Percentiles rank a stretch among this genome's conserved stretches.
Evolutionary conservation across 192 early-diverging fungal species (phyloP).

Genomic region (Helicostylum pulchrum): DNA sequence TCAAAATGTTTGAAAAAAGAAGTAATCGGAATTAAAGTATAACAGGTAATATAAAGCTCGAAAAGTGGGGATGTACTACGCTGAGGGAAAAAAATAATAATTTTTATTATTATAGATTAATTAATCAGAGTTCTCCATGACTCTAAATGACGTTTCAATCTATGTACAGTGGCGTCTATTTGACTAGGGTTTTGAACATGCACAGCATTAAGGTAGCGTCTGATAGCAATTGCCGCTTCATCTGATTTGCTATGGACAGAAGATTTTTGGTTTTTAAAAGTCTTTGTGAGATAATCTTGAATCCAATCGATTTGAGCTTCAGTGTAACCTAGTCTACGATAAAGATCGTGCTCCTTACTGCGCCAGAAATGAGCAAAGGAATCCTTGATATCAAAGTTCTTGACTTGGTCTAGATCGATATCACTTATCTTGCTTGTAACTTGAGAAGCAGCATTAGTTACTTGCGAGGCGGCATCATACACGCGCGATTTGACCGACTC

Average conservation of each 20-base stretch:
- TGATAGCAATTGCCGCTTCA: background rate
- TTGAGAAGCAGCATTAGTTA: background rate
- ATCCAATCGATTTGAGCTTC: slow-evolving; percentile 20
- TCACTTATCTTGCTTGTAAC: background rate
- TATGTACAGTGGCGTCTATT: slow-evolving; percentile 6
- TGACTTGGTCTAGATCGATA: background rate
- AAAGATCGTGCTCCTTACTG: background rate
- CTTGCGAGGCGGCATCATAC: background rate
- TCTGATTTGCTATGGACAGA: background rate
- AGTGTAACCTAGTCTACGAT: slow-evolving; percentile 12
- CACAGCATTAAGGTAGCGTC: background rate
- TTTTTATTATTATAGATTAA: background rate
- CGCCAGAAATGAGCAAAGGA: slow-evolving; percentile 5
- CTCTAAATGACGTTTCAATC: background rate
- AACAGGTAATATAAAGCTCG: background rate
- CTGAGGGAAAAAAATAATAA: too few relatives aligned
- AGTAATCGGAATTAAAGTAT: too few relatives aligned
- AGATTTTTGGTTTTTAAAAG: slow-evolving; percentile 7
- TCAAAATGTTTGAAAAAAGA: too few relatives aligned
- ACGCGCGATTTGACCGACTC: background rate
- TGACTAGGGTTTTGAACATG: slow-evolving; percentile 9
- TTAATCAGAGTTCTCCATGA: background rate
- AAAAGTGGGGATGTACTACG: slow-evolving; percentile 14
- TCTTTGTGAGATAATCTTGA: slow-evolving; percentile 4
- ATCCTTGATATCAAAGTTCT: too few relatives aligned